Evolutionary conservation across 371 early-diverging fungal species (phyloP).

Genomic region (Mucor saturninus): DNA sequence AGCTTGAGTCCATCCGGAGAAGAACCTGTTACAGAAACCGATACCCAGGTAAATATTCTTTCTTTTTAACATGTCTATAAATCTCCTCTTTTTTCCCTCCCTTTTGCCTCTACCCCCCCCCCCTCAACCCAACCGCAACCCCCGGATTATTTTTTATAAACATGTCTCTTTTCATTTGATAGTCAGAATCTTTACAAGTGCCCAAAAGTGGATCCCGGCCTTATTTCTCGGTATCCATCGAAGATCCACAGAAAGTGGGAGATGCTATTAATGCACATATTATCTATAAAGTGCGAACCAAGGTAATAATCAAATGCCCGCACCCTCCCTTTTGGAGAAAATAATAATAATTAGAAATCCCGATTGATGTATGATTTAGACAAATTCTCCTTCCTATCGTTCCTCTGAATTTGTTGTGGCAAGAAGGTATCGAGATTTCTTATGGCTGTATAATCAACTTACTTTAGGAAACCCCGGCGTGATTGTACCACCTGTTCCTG

Average conservation of each 20-base stretch:
- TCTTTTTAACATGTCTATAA: too few relatives aligned
- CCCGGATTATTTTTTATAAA: background rate
- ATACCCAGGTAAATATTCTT: conserved; percentile 23
- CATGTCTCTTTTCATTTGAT: background rate
- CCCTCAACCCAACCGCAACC: background rate
- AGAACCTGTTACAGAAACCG: conserved; percentile 11
- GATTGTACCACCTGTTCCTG: conserved; percentile 93
- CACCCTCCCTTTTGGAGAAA: too few relatives aligned
- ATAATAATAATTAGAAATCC: background rate
- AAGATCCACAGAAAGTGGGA: conserved; percentile 90
- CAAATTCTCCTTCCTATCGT: conserved; percentile 77
- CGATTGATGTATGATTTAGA: conserved; percentile 47
- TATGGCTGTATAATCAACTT: conserved; percentile 92
- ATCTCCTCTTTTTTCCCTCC: too few relatives aligned
- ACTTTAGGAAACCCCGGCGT: conserved; percentile 83
- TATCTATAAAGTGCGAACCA: conserved; percentile 86
- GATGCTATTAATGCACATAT: conserved; percentile 88
- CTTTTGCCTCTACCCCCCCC: too few relatives aligned
- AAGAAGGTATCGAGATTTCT: conserved; percentile 91
- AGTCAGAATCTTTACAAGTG: conserved; percentile 47
- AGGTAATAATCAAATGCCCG: conserved; percentile 55
- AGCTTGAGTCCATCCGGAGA: background rate
- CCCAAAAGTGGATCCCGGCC: conserved; percentile 67
- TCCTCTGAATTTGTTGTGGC: conserved; percentile 79
- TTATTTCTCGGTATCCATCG: conserved; percentile 75